Evolutionary conservation across 768 basidiomycete genomes (phyloP).

Genomic region (Ramaria sp.): DNA sequence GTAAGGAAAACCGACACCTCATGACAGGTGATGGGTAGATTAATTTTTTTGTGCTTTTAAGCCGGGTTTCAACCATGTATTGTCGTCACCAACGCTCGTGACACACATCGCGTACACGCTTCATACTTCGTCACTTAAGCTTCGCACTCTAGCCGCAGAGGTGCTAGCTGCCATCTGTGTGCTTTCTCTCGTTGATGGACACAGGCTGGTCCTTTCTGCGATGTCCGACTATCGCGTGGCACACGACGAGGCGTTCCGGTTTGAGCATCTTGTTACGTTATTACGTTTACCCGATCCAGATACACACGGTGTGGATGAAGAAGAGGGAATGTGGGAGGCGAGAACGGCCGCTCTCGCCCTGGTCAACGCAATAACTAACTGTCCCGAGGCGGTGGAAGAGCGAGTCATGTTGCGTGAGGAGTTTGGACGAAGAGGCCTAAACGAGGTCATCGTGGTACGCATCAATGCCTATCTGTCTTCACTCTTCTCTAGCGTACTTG

Average conservation of each 20-base stretch:
- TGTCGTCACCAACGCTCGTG: slow-evolving; percentile 52
- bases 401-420: slow-evolving; percentile 75
- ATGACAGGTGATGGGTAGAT: slow-evolving; percentile 8
- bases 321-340: slow-evolving; percentile 74
- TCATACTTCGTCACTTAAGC: slow-evolving; percentile 51
- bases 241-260: slow-evolving; percentile 66
- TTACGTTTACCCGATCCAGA: slow-evolving; percentile 44
- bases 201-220: slow-evolving; percentile 62
- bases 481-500: slow-evolving; percentile 1
- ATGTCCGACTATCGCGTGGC: slow-evolving; percentile 70
- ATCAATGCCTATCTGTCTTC: neutral
- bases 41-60: slow-evolving; percentile 19
- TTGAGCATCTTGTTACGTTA: slow-evolving; percentile 59
- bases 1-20: slow-evolving; percentile 31
- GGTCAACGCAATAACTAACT: slow-evolving; percentile 69
- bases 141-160: slow-evolving; percentile 61
- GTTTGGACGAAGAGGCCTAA: slow-evolving; percentile 68
- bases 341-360: slow-evolving; percentile 66
- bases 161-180: slow-evolving; percentile 79
- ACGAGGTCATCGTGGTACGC: slow-evolving; percentile 76
- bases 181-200: slow-evolving; percentile 58
- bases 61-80: slow-evolving; percentile 62
- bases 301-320: slow-evolving; percentile 27
- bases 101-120: slow-evolving; percentile 66
- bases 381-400: slow-evolving; percentile 67